phyloP scores from a whole-genome alignment of 208 protist genomes.

The Crithidia mellificae region DNA sequence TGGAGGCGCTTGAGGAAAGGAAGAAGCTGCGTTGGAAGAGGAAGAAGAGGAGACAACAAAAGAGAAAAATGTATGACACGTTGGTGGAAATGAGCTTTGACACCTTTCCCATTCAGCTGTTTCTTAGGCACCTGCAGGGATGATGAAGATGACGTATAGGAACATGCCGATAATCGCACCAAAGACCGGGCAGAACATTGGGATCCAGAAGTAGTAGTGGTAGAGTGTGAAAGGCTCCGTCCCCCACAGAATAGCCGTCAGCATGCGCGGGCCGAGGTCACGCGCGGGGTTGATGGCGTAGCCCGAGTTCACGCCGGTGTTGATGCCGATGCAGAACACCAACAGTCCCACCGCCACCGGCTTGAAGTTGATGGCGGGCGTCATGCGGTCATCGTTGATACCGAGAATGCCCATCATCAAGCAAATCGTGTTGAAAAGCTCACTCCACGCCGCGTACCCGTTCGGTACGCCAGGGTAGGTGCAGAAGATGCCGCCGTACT shows the following conservation, averaged over 20 bases:
- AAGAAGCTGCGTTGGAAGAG: background rate
- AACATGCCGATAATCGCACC: slow-evolving; percentile 43
- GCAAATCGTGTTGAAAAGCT: slow-evolving; percentile 46
- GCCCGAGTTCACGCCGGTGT: slow-evolving; percentile 41
- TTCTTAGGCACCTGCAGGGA: slow-evolving; percentile 17
- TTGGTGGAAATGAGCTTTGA: too few species aligned
- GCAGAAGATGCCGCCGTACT: slow-evolving; percentile 44
- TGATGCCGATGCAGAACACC: slow-evolving; percentile 46
- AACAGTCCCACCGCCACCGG: slow-evolving; percentile 47
- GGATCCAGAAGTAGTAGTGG: slow-evolving; percentile 61
- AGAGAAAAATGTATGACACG: too few species aligned
- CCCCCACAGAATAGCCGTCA: slow-evolving; percentile 42
- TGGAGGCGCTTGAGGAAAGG: background rate
- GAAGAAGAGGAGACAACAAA: background rate
- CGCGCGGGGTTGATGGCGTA: slow-evolving; percentile 58
- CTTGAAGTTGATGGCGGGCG: slow-evolving; percentile 41
- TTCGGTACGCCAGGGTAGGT: slow-evolving; percentile 47
- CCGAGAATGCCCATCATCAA: slow-evolving; percentile 54
- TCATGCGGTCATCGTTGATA: slow-evolving; percentile 45
- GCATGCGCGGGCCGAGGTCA: slow-evolving; percentile 48
- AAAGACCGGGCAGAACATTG: too few species aligned
- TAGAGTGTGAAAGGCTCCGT: slow-evolving; percentile 38
- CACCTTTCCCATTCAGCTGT: too few species aligned
- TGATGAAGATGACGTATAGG: slow-evolving; percentile 48
- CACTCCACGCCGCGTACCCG: slow-evolving; percentile 35